Conservation (phyloP, 257 asterid genomes). For the Coffea eugenioides region DNA sequence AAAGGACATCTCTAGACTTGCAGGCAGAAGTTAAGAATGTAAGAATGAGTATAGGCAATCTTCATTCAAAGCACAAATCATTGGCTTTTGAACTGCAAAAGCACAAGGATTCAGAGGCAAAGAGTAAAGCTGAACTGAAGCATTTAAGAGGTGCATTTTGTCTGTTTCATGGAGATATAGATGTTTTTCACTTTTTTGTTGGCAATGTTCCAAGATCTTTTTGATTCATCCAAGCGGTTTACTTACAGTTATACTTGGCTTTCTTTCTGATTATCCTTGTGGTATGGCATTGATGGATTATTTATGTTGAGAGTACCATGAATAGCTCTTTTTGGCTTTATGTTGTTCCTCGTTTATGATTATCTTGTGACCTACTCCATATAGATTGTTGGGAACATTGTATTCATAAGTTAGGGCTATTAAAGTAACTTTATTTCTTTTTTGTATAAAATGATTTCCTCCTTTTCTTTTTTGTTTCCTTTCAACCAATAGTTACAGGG, state of each 20-base stretch:
- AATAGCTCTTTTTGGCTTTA: background rate
- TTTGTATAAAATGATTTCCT: background rate
- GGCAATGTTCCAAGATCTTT: background rate
- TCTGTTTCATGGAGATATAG: background rate
- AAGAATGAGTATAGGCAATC: slow-evolving; percentile 52
- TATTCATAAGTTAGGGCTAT: background rate
- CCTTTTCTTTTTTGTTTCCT: background rate
- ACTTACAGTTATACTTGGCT: background rate
- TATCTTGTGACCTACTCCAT: background rate
- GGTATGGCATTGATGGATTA: background rate
- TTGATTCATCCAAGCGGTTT: background rate
- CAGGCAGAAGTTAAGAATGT: slow-evolving; percentile 55
- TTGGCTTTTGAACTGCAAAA: slow-evolving; percentile 71
- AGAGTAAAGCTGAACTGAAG: slow-evolving; percentile 66
- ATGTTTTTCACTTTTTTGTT: background rate
- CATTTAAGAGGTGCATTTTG: slow-evolving; percentile 56
- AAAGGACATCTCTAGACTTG: slow-evolving; percentile 47
- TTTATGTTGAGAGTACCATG: background rate
- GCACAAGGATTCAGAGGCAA: slow-evolving; percentile 71
- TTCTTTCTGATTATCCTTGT: background rate
- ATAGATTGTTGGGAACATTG: background rate
- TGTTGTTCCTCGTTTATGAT: slow-evolving; percentile 1
- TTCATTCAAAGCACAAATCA: slow-evolving; percentile 73
- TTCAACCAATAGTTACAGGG: background rate
- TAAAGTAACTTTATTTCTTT: background rate